phyloP scores from a whole-genome alignment of 345 rosid species.

The Citrus reticulata region DNA sequence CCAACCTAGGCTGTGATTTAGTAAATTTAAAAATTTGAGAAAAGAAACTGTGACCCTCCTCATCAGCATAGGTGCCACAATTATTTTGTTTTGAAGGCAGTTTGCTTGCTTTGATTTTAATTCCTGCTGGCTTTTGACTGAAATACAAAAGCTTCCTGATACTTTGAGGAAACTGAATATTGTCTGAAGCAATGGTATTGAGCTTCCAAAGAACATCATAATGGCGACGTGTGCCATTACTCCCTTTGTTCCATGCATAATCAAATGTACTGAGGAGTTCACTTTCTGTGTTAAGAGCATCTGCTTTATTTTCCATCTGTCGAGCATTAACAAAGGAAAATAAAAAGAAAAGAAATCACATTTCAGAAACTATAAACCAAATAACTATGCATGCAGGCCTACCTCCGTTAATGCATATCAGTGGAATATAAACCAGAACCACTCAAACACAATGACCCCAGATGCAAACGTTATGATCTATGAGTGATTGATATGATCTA shows the following conservation, averaged over 20 bases:
- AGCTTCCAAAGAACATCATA: slow-evolving; percentile 54
- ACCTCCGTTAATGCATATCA: not conserved
- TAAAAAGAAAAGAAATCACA: not conserved
- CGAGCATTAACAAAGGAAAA: not conserved
- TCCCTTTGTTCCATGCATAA: slow-evolving; percentile 92
- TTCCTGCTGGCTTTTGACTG: slow-evolving; percentile 47
- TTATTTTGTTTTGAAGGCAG: slow-evolving; percentile 26
- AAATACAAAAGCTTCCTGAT: slow-evolving; percentile 31
- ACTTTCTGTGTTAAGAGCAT: slow-evolving; percentile 56
- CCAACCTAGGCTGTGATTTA: slow-evolving; percentile 50
- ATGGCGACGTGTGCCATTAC: slow-evolving; percentile 65
- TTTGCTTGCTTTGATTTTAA: slow-evolving; percentile 51
- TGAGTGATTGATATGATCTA: not conserved
- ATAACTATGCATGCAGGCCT: not conserved
- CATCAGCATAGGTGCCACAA: slow-evolving; percentile 19
- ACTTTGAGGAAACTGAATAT: slow-evolving; percentile 24
- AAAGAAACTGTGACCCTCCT: slow-evolving; percentile 30
- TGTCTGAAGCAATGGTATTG: slow-evolving; percentile 30
- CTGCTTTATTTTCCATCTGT: slow-evolving; percentile 64
- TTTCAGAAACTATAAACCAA: not conserved
- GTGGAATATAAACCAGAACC: not conserved
- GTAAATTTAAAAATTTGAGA: slow-evolving; percentile 42
- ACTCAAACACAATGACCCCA: not conserved
- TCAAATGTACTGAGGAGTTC: slow-evolving; percentile 61
- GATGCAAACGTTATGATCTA: not conserved